These are phyloP conservation scores for Coelastrella sp. DNA, from an alignment of 139 green algal genomes.

Conservation along the genomic window DNA sequence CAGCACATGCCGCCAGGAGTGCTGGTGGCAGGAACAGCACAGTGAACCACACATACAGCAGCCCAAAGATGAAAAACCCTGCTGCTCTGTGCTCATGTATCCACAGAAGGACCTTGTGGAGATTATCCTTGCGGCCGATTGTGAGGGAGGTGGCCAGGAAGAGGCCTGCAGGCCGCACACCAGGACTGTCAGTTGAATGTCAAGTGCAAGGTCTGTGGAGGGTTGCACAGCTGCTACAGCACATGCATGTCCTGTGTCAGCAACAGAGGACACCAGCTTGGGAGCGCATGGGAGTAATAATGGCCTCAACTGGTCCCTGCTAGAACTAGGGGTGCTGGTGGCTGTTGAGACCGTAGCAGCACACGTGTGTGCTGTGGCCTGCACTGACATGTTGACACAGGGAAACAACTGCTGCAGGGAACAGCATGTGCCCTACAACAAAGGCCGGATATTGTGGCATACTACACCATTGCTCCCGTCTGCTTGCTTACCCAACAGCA, in stretches of 20 bases:
- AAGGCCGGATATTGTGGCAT: neutral
- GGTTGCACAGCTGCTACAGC: neutral
- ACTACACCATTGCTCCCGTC: neutral
- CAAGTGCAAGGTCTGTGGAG: neutral
- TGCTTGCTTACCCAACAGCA: conserved; percentile 27
- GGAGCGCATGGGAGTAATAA: neutral
- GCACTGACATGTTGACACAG: too few species aligned
- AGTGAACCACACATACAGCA: conserved; percentile 38
- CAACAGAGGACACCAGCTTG: neutral
- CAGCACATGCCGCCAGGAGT: conserved; percentile 42
- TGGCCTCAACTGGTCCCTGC: neutral
- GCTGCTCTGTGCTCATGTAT: conserved; percentile 28
- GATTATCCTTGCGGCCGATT: conserved; percentile 37
- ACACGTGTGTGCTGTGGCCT: neutral
- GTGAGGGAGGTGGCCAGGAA: conserved; percentile 22
- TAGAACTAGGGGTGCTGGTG: neutral
- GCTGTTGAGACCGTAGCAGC: neutral
- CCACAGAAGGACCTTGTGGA: conserved; percentile 43
- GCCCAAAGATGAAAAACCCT: conserved; percentile 37
- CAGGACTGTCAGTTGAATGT: neutral
- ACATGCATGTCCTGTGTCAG: neutral
- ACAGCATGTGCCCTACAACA: neutral
- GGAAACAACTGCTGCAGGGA: too few species aligned
- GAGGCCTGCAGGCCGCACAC: neutral
- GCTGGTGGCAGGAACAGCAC: conserved; percentile 46